Evolutionary conservation across 2,329 filamentous ascomycete genomes (phyloP).

Genomic region (Xylariaceae sp.): DNA sequence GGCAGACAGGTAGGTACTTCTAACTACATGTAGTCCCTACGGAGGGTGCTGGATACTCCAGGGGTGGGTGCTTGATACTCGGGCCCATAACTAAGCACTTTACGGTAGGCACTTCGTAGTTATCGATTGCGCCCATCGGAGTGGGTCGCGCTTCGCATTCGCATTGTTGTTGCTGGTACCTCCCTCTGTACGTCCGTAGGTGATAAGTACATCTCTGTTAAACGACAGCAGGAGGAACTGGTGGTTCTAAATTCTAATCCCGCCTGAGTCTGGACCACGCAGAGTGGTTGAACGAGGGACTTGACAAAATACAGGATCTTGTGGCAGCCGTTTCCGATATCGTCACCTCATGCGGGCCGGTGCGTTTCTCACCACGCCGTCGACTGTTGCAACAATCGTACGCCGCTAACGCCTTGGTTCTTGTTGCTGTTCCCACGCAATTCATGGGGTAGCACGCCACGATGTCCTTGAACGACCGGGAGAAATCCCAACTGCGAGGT

Average conservation of each 20-base stretch:
- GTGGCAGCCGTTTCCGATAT: background rate
- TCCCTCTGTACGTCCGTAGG: too few species aligned
- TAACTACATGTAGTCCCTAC: too few species aligned
- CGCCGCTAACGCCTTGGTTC: background rate
- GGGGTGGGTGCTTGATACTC: too few species aligned
- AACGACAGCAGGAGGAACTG: background rate
- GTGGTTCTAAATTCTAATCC: background rate
- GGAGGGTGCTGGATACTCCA: too few species aligned
- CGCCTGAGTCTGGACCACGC: too few species aligned
- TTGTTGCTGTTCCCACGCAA: background rate
- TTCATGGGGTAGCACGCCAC: slow-evolving; percentile 18
- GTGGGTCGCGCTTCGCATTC: background rate
- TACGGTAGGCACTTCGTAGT: background rate
- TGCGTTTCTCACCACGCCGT: background rate
- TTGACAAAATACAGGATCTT: background rate
- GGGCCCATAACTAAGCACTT: background rate
- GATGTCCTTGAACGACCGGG: slow-evolving; percentile 54
- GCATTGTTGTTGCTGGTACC: background rate
- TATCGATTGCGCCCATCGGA: slow-evolving; percentile 5
- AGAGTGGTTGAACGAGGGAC: background rate
- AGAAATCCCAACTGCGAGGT: slow-evolving; percentile 61
- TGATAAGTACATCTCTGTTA: too few species aligned
- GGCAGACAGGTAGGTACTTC: too few species aligned
- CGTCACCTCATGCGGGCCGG: background rate
- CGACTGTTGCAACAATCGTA: background rate